Conservation (phyloP, 2,329 filamentous ascomycete species). For the Erysiphe neolycopersici region DNA sequence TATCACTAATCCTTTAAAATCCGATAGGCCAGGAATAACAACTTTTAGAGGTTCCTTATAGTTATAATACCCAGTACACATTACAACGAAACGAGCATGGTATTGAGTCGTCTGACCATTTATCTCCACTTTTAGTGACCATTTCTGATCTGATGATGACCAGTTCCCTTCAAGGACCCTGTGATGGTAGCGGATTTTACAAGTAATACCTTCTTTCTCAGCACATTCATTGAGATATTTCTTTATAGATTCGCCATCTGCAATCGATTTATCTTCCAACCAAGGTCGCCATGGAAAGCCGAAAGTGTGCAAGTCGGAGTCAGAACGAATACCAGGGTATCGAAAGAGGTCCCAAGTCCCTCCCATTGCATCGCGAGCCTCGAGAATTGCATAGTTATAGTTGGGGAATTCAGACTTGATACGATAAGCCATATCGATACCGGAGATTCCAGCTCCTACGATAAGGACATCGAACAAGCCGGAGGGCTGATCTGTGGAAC, state of each 20-base stretch:
- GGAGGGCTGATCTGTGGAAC: neutral
- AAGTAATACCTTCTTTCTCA: conserved; percentile 23
- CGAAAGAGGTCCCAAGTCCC: conserved; percentile 60
- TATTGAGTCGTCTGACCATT: conserved; percentile 12
- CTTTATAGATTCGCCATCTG: conserved; percentile 23
- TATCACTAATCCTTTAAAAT: conserved; percentile 30
- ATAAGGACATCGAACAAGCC: conserved; percentile 27
- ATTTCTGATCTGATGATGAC: conserved; percentile 25
- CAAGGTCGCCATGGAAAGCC: conserved; percentile 47
- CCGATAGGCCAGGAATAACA: conserved; percentile 28
- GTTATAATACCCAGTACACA: conserved; percentile 39
- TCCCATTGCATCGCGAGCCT: conserved; percentile 36
- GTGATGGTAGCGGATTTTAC: conserved; percentile 25
- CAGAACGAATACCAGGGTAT: conserved; percentile 44
- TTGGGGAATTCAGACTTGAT: conserved; percentile 28
- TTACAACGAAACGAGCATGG: conserved; percentile 23
- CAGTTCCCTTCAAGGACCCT: conserved; percentile 24
- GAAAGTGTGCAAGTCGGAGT: conserved; percentile 34
- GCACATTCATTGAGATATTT: conserved; percentile 27
- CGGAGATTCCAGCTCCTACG: conserved; percentile 47
- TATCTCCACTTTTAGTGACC: conserved; percentile 21
- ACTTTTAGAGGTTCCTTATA: conserved; percentile 26
- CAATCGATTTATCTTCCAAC: conserved; percentile 24
- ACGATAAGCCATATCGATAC: conserved; percentile 51
- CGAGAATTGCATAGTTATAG: conserved; percentile 36